Evolutionary conservation across 2,329 filamentous ascomycete genomes (phyloP).

Genomic region (Fusarium sterilihyphosum): DNA sequence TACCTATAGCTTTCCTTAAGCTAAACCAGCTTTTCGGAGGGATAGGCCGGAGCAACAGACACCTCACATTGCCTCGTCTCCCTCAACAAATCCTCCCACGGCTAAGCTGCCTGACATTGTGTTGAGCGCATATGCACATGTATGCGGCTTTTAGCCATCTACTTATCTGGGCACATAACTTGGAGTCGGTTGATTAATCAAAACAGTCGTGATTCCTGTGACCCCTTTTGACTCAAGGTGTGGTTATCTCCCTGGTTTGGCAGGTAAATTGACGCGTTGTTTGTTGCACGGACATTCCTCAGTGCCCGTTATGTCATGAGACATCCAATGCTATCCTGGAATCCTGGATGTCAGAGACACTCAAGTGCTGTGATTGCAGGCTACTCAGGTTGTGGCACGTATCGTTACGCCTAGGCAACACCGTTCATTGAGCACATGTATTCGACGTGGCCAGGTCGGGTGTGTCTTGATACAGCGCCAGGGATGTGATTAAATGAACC

Average conservation of each 20-base stretch:
- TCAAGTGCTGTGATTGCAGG: neutral
- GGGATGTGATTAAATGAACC: neutral
- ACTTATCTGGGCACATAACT: neutral
- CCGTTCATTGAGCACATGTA: neutral
- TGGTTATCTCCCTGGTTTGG: constrained; percentile 16
- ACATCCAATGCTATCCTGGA: neutral
- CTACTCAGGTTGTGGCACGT: neutral
- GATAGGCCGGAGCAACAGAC: constrained; percentile 13
- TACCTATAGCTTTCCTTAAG: constrained; percentile 15
- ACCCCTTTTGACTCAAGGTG: neutral
- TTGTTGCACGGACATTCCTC: constrained; percentile 30
- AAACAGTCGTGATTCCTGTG: neutral
- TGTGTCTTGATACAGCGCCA: neutral
- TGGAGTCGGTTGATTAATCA: neutral
- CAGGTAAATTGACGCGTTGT: constrained; percentile 6
- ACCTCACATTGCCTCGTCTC: neutral
- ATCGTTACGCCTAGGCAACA: neutral
- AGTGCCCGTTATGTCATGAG: constrained; percentile 1
- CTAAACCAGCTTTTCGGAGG: constrained; percentile 33
- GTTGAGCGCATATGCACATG: neutral
- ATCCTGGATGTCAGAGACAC: neutral
- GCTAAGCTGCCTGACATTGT: neutral
- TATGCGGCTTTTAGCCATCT: neutral
- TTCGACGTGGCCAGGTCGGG: neutral
- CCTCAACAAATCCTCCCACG: neutral